These are phyloP conservation scores for Guadua angustifolia DNA, from an alignment of 176 grass and related monocot genomes.

Conservation along the genomic window DNA sequence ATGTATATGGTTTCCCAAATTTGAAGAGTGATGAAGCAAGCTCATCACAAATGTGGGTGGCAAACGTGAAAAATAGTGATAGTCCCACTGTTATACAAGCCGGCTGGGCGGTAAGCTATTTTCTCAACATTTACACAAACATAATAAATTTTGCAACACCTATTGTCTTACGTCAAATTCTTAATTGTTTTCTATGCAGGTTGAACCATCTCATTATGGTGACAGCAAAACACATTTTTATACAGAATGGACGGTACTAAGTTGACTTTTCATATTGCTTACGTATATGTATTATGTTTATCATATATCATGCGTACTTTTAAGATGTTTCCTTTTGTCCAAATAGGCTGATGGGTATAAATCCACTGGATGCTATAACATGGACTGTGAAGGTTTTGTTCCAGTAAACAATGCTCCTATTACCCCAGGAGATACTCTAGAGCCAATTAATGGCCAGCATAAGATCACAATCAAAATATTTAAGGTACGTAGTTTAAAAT, in stretches of 20 bases:
- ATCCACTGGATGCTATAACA: background rate
- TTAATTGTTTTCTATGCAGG: background rate
- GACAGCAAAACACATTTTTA: constrained; percentile 37
- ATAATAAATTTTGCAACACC: background rate
- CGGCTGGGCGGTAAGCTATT: constrained; percentile 4
- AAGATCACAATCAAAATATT: constrained; percentile 33
- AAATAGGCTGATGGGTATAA: background rate
- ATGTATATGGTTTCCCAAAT: background rate
- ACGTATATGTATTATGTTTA: background rate
- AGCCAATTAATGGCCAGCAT: background rate
- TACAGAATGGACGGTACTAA: constrained; percentile 9
- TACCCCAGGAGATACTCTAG: constrained; percentile 24
- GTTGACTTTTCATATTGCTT: background rate
- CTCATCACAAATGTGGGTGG: background rate
- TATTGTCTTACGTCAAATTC: background rate
- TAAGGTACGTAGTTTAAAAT: background rate
- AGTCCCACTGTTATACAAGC: background rate
- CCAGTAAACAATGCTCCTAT: constrained; percentile 22
- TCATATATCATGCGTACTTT: background rate
- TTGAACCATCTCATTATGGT: constrained; percentile 1
- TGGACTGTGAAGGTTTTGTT: constrained; percentile 11
- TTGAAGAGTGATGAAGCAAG: background rate
- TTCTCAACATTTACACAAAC: background rate
- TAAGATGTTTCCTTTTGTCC: background rate
- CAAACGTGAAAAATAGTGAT: background rate